Evolutionary conservation across 2,329 filamentous ascomycete genomes (phyloP), one percentile per base, ranked within the genome.

Genomic region (Botryotinia convoluta): DNA sequence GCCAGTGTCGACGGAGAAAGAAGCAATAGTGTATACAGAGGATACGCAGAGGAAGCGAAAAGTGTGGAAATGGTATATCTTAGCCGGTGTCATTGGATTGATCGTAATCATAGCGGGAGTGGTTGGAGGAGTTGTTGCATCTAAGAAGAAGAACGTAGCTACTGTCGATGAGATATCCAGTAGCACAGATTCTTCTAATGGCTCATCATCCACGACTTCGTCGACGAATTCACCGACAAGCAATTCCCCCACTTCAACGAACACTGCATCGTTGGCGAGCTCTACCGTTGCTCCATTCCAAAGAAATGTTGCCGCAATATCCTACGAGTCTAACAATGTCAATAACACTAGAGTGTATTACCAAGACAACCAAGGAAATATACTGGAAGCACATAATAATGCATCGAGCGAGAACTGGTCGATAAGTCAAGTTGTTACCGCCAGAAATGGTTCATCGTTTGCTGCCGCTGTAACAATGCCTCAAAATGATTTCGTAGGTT

Each of bases 341-440:
- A 75, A 75, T 29, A 72, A 37, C 9, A 74, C 75, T 20, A 51
- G 67, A 37, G 64, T 76, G 3, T 76, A 76, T 57, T 76, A 75
- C 51, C 75, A 75, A 70, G 68, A 73, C 44, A 63, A 65, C 42
- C 42, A 51, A 18, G 75, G 75, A 3, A 35, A 61, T 5, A 72
- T 76, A 42, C 60, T 75, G 22, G 75, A 75, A 63, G 69, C 75
- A 39, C 54, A 70, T n/a, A 57, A 35, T 16, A 72, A 62, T 48
- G 65, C 71, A 12, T 60, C 63, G 12, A 65, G 59, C 22, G 44
- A 20, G 54, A 74, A 59, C 16, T 76, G 75, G 75, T 57, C 61
- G 22, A 69, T 48, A n/a, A 73, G 29, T 37, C 2, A 29, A 7
- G 45, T 76, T 72, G 73, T 73, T 7, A 71, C 71, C 54, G 59